Evolutionary conservation across 805 yeast species (phyloP), one percentile per base, ranked within the genome.

Genomic region (Pichia pseudocactophila): DNA sequence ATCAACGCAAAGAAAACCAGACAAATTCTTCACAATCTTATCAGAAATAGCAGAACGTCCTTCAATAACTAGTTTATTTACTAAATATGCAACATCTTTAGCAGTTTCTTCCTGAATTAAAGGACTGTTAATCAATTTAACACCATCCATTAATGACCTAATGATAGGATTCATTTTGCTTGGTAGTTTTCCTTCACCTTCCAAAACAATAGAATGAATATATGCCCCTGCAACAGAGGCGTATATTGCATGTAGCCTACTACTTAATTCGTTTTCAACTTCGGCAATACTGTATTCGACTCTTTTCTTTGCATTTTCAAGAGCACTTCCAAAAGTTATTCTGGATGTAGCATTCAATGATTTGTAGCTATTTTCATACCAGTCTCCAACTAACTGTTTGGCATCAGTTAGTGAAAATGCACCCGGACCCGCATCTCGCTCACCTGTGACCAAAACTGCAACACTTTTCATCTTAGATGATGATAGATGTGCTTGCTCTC

Each of bases 1-100:
- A 58, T 90, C 98, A 27, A 89, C 96, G 64, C 98, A 92, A 40
- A 92, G 58, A 57, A 90, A 90, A 0, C 90, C 95, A 64, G 96
- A 85, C 43, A 94, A 65, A 56, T 92, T 92, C 58, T 86, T 90
- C 35, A 86, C 76, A 49, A 94, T 82, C 58, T 92, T 92, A 52
- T 86, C 94, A 2, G 90, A 78, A 1, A 90, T 92, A 30, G 78
- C 79, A n/a, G 57, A 59, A 55, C 88, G 87, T 8, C 75, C 77
- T 4, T 63, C 63, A 1, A 57, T 57, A 30, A 76, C 68, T 42
- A 94, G 72, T 47, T 74, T 73, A n/a, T 63, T 55, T 31, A 88
- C 75, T 41, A 92, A 69, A 28, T 65, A 62, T 8, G 89, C 73
- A 26, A 89, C 74, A 0, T 95, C 73, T 2, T 60, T 57, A 2